These are phyloP conservation scores for Cadophora sp. DNA, from an alignment of 2,329 filamentous ascomycete species.

Conservation along the genomic window DNA sequence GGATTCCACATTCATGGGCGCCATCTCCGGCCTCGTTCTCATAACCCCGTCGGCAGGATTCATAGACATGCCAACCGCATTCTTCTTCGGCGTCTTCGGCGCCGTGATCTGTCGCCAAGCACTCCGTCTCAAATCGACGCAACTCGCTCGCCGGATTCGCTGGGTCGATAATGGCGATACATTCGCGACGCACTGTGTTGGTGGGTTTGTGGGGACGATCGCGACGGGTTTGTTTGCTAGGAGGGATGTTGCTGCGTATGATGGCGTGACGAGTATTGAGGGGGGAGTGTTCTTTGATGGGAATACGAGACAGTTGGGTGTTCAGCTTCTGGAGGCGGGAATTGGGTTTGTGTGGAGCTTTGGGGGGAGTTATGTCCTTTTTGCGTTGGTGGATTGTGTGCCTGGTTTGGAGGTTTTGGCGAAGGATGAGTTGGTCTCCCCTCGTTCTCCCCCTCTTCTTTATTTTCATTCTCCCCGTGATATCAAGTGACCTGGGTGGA, in stretches of 20 bases:
- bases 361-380: slow-evolving; percentile 54
- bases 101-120: slow-evolving; percentile 63
- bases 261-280: slow-evolving; percentile 55
- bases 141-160: slow-evolving; percentile 52
- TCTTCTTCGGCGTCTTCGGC: slow-evolving; percentile 64
- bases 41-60: slow-evolving; percentile 90
- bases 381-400: slow-evolving; percentile 59
- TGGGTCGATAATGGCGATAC: slow-evolving; percentile 64
- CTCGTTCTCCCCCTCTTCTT: not conserved
- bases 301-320: slow-evolving; percentile 55
- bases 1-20: slow-evolving; percentile 92
- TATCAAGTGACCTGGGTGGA: slow-evolving; percentile 46
- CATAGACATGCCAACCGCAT: slow-evolving; percentile 69
- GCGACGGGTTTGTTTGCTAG: slow-evolving; percentile 58
- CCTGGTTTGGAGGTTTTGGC: slow-evolving; percentile 60
- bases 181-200: slow-evolving; percentile 61
- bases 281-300: slow-evolving; percentile 61
- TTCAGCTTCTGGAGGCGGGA: slow-evolving; percentile 58
- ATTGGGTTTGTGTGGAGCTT: slow-evolving; percentile 60
- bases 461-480: too few relatives aligned
- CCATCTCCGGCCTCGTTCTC: slow-evolving; percentile 86
- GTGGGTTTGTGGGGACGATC: slow-evolving; percentile 57
- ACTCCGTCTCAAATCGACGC: slow-evolving; percentile 59
- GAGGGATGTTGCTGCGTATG: slow-evolving; percentile 56
- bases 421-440: slow-evolving; percentile 57